Evolutionary conservation across 2,329 filamentous ascomycete species (phyloP), one percentile per base, ranked within the genome.

Genomic region (Botrytis hyacinthi): DNA sequence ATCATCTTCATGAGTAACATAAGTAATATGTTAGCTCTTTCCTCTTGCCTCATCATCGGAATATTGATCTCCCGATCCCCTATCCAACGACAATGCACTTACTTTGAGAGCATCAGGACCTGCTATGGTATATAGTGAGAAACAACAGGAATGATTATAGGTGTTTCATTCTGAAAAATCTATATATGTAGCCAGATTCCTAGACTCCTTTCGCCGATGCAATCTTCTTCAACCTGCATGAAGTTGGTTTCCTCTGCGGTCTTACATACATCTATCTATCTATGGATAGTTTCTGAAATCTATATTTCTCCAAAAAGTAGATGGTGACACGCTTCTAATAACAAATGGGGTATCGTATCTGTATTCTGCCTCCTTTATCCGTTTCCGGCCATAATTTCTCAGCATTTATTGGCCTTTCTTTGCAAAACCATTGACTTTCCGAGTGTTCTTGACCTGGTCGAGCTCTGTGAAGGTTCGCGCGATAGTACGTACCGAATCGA

Each of bases 401-500:
- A 57, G 26, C 22, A 44, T 61, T 60, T 60, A 73, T 40, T 70
- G 66, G 9, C 32, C 42, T 57, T 73, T 73, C 61, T 73, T 73
- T 51, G 54, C 48, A 10, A 46, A 57, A 10, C 35, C 54, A 10
- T 51, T 63, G 9, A 26, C 42, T 20, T 40, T 48, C 37, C 74
- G 65, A 29, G 70, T 63, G 62, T 40, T 62, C 14, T 77, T 75
- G 57, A 78, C 61, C 68, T 76, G 75, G 10, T 83, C 79, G 20
- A 83, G 76, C 26, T 79, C 77, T 54, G 75, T 79, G 75, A 84
- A 84, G 0, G 83, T 82, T 70, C 78, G 78, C 20, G 80, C 80
- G 54, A 80, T 82, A 9, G 78, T 78, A 29, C 76, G 77, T 32
- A 83, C 78, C 63, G 83, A 84, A 74, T 81, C 81, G 29, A 80